Percentiles rank a stretch among this genome's conserved stretches.
Conservation (phyloP, 108 stramenopile species). For the Skeletonema tropicum region DNA sequence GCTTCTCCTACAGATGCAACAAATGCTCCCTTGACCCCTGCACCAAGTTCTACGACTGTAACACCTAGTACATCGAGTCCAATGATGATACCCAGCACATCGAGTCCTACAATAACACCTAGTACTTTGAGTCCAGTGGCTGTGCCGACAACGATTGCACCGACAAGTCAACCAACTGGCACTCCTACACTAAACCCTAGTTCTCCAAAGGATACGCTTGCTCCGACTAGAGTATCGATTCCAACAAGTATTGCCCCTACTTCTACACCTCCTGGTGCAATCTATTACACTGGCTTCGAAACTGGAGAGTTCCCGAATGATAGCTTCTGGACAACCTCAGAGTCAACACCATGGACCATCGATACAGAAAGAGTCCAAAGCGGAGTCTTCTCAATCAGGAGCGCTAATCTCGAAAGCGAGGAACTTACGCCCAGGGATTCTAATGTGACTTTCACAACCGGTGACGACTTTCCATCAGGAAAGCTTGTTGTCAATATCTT, state of each 20-base stretch:
- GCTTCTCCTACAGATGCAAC: not conserved
- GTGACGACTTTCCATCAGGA: slow-evolving; percentile 6
- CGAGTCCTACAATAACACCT: not conserved
- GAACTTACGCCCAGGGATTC: not conserved
- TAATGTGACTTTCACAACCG: slow-evolving; percentile 10
- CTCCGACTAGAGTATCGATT: not conserved
- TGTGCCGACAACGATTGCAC: not conserved
- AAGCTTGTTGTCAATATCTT: not conserved
- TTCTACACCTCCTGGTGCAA: slow-evolving; percentile 3
- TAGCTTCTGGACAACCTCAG: not conserved
- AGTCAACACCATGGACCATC: not conserved
- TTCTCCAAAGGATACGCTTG: not conserved
- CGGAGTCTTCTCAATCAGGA: not conserved
- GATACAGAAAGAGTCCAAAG: slow-evolving; percentile 7
- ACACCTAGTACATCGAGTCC: not conserved
- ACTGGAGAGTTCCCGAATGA: slow-evolving; percentile 4
- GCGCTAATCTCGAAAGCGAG: not conserved
- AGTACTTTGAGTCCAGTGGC: not conserved
- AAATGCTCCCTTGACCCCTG: not conserved
- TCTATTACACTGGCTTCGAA: slow-evolving; percentile 12
- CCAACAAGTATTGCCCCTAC: slow-evolving; percentile 2
- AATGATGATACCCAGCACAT: not conserved
- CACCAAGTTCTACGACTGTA: not conserved
- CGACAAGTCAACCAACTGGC: not conserved
- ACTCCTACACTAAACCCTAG: not conserved